Percentiles rank a stretch among this genome's conserved stretches.
Evolutionary conservation across 352 stramenopile species (phyloP).

Genomic region (Phytopythium cucurbitacearum): DNA sequence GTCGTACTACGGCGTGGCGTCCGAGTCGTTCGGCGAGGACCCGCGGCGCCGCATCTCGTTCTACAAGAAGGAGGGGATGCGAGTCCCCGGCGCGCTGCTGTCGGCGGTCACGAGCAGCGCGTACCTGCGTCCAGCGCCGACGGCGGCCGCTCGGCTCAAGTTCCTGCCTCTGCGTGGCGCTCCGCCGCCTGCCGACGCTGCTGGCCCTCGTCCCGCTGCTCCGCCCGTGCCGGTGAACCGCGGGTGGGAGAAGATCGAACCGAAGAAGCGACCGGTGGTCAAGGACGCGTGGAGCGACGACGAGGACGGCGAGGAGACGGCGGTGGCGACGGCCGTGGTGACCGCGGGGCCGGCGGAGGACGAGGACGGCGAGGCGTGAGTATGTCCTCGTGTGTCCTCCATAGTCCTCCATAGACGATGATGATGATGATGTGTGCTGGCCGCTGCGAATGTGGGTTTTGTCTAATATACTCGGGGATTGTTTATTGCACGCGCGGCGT

Average conservation of each 20-base stretch:
- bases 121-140: conserved; percentile 8
- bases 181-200: conserved; percentile 15
- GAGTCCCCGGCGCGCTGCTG: conserved; percentile 47
- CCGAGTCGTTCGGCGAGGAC: conserved; percentile 76
- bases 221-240: conserved; percentile 35
- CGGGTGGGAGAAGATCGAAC: conserved; percentile 72
- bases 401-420: background rate
- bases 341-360: background rate
- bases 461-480: conserved; percentile 4
- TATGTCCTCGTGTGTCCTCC: background rate
- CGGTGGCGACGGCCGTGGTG: conserved; percentile 3
- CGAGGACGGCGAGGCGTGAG: background rate
- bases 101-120: conserved; percentile 42
- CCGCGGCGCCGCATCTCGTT: conserved; percentile 65
- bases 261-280: conserved; percentile 32
- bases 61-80: conserved; percentile 60
- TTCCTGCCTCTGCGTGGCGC: conserved; percentile 47
- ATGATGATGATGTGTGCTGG: background rate
- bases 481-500: too few relatives aligned
- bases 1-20: conserved; percentile 56
- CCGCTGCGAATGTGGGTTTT: background rate
- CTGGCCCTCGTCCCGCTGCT: conserved; percentile 9
- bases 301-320: conserved; percentile 24
- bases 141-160: conserved; percentile 36
- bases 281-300: conserved; percentile 80